Conservation (phyloP, 139 green algal species). For the Ostreobium quekettii region DNA sequence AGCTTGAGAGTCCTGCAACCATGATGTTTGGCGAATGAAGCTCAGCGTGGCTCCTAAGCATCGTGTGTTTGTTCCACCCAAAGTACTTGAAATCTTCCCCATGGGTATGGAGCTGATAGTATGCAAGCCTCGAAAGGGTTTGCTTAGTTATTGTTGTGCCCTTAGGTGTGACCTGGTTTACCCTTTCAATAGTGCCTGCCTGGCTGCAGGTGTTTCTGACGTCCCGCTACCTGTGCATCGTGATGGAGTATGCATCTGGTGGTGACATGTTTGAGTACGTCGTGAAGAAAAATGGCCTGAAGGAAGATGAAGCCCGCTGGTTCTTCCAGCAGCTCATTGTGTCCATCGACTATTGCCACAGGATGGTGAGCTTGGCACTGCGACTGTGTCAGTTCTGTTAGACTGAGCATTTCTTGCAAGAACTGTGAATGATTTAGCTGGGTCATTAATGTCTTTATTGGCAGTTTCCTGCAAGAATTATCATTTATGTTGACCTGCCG, state of each 20-base stretch:
- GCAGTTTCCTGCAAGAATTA: no score
- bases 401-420: no score
- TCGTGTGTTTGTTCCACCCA: background rate
- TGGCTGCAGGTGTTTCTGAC: slow-evolving; percentile 82
- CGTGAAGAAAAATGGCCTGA: slow-evolving; percentile 65
- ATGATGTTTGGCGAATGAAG: background rate
- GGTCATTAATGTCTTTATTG: no score
- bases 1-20: background rate
- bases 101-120: no score
- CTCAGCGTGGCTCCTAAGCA: background rate
- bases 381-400: no score
- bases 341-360: slow-evolving; percentile 88
- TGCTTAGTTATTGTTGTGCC: background rate
- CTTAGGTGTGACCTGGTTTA: background rate
- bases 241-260: slow-evolving; percentile 88
- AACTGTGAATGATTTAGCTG: no score
- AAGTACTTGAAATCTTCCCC: no score
- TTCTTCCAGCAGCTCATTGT: slow-evolving; percentile 99
- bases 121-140: no score
- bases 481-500: no score
- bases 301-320: slow-evolving; percentile 78
- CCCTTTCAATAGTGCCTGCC: background rate
- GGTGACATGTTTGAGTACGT: slow-evolving; percentile 95
- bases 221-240: slow-evolving; percentile 74
- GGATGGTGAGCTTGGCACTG: slow-evolving; percentile 48